phyloP scores from a whole-genome alignment of 192 early-diverging fungal genomes.

The Pecoramyces ruminantium region DNA sequence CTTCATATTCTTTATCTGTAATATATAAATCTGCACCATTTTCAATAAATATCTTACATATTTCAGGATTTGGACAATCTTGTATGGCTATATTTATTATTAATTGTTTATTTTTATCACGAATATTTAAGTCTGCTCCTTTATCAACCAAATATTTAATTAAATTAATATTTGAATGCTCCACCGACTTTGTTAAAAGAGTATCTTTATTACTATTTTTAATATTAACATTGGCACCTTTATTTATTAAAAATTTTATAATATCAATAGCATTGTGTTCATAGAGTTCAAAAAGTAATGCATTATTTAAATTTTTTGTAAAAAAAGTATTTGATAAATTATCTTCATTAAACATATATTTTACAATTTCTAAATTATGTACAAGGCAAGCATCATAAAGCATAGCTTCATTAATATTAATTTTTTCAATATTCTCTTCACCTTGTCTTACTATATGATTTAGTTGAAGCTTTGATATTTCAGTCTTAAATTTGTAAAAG shows the following conservation, averaged over 20 bases:
- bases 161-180: neutral
- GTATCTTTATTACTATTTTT: neutral
- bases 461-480: neutral
- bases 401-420: neutral
- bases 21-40: neutral
- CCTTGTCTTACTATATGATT: neutral
- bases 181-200: neutral
- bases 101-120: neutral
- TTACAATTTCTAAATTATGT: neutral
- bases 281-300: neutral
- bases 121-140: neutral
- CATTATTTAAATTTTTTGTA: neutral
- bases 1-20: neutral
- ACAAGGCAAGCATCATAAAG: neutral
- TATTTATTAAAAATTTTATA: neutral
- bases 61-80: neutral
- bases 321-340: neutral
- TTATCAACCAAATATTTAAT: neutral
- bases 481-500: neutral
- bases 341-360: neutral
- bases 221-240: neutral
- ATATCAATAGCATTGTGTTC: neutral
- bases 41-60: neutral
- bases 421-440: neutral
- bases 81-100: neutral